phyloP scores from a whole-genome alignment of 2,329 filamentous ascomycete genomes.

The Bipolaris victoriae region DNA sequence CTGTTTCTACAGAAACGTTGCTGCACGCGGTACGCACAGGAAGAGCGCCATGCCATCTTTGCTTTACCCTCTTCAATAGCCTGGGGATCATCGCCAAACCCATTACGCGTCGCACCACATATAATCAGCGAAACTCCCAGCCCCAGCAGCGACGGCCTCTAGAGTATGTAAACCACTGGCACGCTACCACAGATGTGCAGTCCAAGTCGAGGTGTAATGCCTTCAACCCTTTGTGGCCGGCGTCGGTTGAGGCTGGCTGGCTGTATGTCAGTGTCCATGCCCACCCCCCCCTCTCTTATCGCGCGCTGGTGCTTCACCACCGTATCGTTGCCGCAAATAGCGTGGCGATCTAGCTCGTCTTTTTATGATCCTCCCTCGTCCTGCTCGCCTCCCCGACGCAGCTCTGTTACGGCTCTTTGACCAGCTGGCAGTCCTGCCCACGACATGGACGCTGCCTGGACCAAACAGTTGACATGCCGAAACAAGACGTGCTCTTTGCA shows the following conservation, averaged over 20 bases:
- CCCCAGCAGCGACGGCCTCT: conserved; percentile 2
- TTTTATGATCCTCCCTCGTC: conserved; percentile 19
- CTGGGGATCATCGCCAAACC: conserved; percentile 2
- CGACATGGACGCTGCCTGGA: not conserved
- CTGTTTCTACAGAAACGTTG: conserved; percentile 13
- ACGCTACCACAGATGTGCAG: not conserved
- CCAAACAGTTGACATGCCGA: not conserved
- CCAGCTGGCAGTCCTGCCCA: not conserved
- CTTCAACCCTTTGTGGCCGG: not conserved
- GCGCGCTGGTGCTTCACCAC: conserved; percentile 5
- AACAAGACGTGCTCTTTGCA: not conserved
- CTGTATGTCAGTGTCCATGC: not conserved
- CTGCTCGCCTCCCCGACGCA: conserved; percentile 9
- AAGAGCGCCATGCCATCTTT: conserved; percentile 5
- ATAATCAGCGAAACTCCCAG: conserved; percentile 21
- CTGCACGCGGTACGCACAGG: conserved; percentile 3
- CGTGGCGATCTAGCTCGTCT: conserved; percentile 18
- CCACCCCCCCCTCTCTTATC: not conserved
- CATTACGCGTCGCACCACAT: conserved; percentile 44
- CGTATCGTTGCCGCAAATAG: conserved; percentile 19
- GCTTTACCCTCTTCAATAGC: conserved; percentile 8
- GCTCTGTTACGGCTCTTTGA: not conserved
- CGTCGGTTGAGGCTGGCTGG: too few species aligned
- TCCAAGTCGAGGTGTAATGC: too few species aligned
- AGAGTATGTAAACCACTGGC: not conserved